Percentiles rank a stretch among this genome's conserved stretches.
Evolutionary conservation across 2,329 filamentous ascomycete genomes (phyloP).

Genomic region (Fonsecaea nubica): DNA sequence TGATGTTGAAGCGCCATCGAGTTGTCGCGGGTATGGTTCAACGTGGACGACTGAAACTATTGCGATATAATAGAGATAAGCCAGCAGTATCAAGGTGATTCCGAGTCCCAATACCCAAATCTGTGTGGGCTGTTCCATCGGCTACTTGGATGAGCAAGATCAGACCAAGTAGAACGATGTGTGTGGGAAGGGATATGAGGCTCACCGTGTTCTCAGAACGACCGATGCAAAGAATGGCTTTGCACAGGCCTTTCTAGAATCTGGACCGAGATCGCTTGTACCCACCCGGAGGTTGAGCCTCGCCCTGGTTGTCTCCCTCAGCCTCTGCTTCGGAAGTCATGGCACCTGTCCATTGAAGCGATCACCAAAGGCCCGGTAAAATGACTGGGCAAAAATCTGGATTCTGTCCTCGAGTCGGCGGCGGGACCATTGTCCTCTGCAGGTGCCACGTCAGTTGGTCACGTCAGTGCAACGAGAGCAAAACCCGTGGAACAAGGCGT

Average conservation of each 20-base stretch:
- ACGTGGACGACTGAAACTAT: neutral
- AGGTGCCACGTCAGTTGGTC: neutral
- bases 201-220: neutral
- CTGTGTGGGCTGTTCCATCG: neutral
- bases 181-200: neutral
- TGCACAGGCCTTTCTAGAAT: neutral
- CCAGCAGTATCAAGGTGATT: neutral
- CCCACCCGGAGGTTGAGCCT: neutral
- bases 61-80: neutral
- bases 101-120: neutral
- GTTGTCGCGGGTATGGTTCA: neutral
- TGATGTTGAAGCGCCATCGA: neutral
- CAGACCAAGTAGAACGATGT: neutral
- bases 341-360: neutral
- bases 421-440: neutral
- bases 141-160: neutral
- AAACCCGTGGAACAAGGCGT: neutral
- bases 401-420: neutral
- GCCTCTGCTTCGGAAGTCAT: neutral
- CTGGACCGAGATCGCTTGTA: neutral
- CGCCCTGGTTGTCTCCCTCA: neutral
- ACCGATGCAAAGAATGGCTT: neutral
- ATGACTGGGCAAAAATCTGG: neutral
- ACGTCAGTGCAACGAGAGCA: neutral
- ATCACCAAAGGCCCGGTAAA: neutral